Conservation (phyloP, 108 stramenopile species). For the Mediolabrus comicus region DNA sequence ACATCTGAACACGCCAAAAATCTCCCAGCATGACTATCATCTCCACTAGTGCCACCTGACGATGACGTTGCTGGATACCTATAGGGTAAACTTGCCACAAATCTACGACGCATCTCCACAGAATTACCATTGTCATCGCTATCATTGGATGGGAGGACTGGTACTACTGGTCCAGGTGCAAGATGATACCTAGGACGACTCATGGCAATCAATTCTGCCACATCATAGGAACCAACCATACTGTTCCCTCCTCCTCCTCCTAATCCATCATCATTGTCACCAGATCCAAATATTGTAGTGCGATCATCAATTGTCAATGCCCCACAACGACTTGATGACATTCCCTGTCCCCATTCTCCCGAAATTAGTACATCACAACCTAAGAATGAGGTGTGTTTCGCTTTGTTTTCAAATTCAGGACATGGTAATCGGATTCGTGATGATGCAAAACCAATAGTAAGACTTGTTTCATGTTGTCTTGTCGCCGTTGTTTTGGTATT, state of each 20-base stretch:
- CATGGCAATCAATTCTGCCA: conserved; percentile 68
- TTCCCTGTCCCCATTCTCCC: conserved; percentile 83
- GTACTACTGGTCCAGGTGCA: conserved; percentile 29
- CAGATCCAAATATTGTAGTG: not conserved
- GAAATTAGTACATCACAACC: conserved; percentile 80
- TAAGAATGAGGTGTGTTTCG: conserved; percentile 49
- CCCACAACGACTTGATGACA: conserved; percentile 50
- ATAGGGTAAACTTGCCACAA: conserved; percentile 50
- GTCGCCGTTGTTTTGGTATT: not conserved
- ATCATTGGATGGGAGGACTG: not conserved
- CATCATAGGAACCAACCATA: conserved; percentile 59
- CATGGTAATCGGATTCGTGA: conserved; percentile 37
- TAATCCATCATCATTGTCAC: not conserved
- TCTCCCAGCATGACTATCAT: conserved; percentile 56
- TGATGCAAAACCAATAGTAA: conserved; percentile 28
- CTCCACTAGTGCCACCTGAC: not conserved
- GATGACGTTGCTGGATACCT: conserved; percentile 46
- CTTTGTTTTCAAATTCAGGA: conserved; percentile 34
- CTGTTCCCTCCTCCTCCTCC: not conserved
- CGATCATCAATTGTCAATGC: conserved; percentile 30
- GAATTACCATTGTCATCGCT: not conserved
- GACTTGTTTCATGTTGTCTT: conserved; percentile 6
- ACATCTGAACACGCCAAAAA: conserved; percentile 74
- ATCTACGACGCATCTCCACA: conserved; percentile 21
- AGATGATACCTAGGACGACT: conserved; percentile 80